phyloP scores from a whole-genome alignment of 768 basidiomycete species.

The Crucibulum laeve region DNA sequence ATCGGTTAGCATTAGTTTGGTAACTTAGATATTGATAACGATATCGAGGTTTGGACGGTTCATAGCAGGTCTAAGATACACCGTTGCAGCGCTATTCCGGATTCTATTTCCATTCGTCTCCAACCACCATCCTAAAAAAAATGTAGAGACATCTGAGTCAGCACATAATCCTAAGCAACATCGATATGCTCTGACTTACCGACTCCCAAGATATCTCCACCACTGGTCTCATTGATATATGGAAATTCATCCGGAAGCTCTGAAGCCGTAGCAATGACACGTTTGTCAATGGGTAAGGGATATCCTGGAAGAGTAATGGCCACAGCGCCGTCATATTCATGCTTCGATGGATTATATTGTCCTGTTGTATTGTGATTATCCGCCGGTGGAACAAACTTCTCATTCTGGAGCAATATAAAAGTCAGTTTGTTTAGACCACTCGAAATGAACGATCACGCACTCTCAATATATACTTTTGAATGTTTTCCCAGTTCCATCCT shows the following conservation, averaged over 20 bases:
- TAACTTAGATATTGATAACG: constrained; percentile 26
- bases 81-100: constrained; percentile 31
- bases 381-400: constrained; percentile 12
- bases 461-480: constrained; percentile 13
- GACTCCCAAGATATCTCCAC: constrained; percentile 21
- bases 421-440: not conserved
- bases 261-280: constrained; percentile 21
- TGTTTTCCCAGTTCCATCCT: constrained; percentile 19
- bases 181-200: no score
- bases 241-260: constrained; percentile 28
- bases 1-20: constrained; percentile 19
- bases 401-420: constrained; percentile 7
- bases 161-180: no score
- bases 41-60: constrained; percentile 31
- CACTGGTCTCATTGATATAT: constrained; percentile 28
- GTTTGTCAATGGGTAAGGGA: constrained; percentile 9
- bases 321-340: constrained; percentile 7
- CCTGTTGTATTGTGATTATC: constrained; percentile 10
- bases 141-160: no score
- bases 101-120: constrained; percentile 23
- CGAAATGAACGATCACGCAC: not conserved
- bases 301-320: constrained; percentile 8
- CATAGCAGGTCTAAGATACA: constrained; percentile 24
- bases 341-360: constrained; percentile 7
- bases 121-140: constrained; percentile 26